Evolutionary conservation across 805 yeast species (phyloP).

Genomic region (Yarrowia divulgata): DNA sequence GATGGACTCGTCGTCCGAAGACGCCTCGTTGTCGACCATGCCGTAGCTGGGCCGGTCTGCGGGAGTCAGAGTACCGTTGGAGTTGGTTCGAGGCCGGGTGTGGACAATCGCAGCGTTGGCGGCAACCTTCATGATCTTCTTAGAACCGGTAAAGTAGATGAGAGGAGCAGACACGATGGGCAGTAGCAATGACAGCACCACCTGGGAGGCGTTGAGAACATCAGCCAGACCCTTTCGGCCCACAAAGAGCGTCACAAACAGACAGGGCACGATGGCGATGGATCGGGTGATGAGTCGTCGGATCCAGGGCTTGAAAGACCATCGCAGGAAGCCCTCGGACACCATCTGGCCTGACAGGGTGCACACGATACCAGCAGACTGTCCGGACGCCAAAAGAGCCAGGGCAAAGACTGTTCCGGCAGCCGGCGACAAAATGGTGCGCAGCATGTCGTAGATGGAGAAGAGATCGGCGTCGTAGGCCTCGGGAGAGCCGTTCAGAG

Average conservation of each 20-base stretch:
- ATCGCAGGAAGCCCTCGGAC: conserved; percentile 83
- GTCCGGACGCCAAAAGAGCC: conserved; percentile 90
- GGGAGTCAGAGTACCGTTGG: conserved; percentile 34
- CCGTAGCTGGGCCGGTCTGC: conserved; percentile 33
- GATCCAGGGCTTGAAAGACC: conserved; percentile 83
- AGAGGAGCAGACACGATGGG: conserved; percentile 91
- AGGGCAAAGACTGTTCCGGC: conserved; percentile 91
- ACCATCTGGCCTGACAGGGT: conserved; percentile 95
- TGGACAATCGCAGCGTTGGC: conserved; percentile 28
- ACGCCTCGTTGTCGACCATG: conserved; percentile 26
- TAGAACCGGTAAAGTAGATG: conserved; percentile 77
- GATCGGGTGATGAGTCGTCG: conserved; percentile 80
- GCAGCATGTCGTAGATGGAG: conserved; percentile 76
- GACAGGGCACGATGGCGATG: conserved; percentile 86
- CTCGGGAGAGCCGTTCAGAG: conserved; percentile 66
- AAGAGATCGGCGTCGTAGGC: conserved; percentile 81
- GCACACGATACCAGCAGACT: conserved; percentile 93
- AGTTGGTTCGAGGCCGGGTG: conserved; percentile 25
- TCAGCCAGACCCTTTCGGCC: conserved; percentile 81
- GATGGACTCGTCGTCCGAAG: conserved; percentile 42
- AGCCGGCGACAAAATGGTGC: conserved; percentile 74
- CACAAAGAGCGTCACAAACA: conserved; percentile 70
- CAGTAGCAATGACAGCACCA: conserved; percentile 75
- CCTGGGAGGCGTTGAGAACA: conserved; percentile 82
- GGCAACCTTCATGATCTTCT: conserved; percentile 63